These are phyloP conservation scores for Elongisporangium undulatum DNA, from an alignment of 352 stramenopile genomes.

Conservation along the genomic window DNA sequence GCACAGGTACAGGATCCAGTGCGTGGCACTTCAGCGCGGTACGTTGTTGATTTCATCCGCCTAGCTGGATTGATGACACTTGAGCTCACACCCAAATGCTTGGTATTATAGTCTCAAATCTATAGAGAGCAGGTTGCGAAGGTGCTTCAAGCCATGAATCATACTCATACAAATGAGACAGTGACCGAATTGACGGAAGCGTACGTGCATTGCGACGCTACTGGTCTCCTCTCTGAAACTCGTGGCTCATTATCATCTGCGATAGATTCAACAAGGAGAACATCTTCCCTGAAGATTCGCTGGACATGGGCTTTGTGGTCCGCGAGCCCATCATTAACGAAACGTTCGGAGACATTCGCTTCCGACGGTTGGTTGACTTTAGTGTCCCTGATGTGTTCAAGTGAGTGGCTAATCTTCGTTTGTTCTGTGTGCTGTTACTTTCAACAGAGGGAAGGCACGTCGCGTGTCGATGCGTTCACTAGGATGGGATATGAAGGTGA, in stretches of 20 bases:
- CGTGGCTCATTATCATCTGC: not conserved
- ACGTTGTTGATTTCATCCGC: constrained; percentile 16
- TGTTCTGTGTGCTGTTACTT: not conserved
- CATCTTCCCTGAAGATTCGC: constrained; percentile 75
- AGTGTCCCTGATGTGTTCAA: constrained; percentile 1
- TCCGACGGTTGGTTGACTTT: constrained; percentile 52
- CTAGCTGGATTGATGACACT: not conserved
- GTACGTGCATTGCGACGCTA: constrained; percentile 23
- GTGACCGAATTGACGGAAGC: constrained; percentile 84
- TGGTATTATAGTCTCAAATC: constrained; percentile 60
- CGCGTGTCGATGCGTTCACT: constrained; percentile 86
- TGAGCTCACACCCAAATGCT: constrained; percentile 8
- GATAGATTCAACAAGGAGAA: constrained; percentile 84
- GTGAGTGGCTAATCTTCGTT: not conserved
- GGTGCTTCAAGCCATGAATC: constrained; percentile 77
- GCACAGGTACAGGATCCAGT: constrained; percentile 83
- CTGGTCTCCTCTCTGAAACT: constrained; percentile 1
- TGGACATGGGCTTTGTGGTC: constrained; percentile 85
- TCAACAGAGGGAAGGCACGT: constrained; percentile 63
- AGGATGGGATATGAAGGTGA: constrained; percentile 89
- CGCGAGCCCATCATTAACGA: constrained; percentile 89
- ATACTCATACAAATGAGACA: constrained; percentile 86
- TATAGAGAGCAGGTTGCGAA: constrained; percentile 84
- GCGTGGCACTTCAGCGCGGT: constrained; percentile 87
- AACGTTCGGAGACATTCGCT: constrained; percentile 87